A percentile compares a stretch with the other conserved stretches of the same genome.
Evolutionary conservation across 495 filamentous ascomycete species (phyloP).

Genomic region (Jackrogersella multiformis): DNA sequence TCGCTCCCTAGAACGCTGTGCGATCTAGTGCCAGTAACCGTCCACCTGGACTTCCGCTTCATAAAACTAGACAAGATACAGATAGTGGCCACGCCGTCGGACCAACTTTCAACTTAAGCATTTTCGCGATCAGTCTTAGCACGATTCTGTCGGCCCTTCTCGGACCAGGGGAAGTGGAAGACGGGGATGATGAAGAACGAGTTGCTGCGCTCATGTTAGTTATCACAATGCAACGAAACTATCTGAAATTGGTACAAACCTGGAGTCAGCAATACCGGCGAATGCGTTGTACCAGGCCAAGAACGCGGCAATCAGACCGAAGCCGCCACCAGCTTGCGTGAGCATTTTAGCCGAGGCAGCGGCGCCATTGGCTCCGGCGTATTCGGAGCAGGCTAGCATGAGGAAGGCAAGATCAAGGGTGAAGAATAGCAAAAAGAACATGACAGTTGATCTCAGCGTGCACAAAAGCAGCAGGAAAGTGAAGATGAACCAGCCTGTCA

Average conservation of each 20-base stretch:
- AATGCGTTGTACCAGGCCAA: constrained; percentile 96
- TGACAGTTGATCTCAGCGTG: constrained; percentile 92
- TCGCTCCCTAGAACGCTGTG: constrained; percentile 4
- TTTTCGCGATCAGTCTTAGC: constrained; percentile 48
- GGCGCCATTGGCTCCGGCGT: constrained; percentile 54
- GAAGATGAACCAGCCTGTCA: constrained; percentile 99
- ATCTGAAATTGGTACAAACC: constrained; percentile 54
- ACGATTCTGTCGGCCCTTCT: constrained; percentile 75
- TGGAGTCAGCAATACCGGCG: constrained; percentile 93
- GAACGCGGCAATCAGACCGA: constrained; percentile 89
- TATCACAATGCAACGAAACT: constrained; percentile 1
- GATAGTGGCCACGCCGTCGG: not conserved
- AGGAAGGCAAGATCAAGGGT: constrained; percentile 92
- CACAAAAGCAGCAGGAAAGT: constrained; percentile 86
- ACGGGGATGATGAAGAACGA: constrained; percentile 98
- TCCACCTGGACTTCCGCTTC: not conserved
- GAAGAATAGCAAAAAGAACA: constrained; percentile 97
- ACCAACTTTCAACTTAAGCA: constrained; percentile 34
- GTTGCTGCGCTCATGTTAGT: constrained; percentile 57
- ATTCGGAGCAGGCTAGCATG: constrained; percentile 80
- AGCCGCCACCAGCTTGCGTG: constrained; percentile 84
- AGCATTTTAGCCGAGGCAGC: constrained; percentile 48
- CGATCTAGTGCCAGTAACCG: constrained; percentile 4
- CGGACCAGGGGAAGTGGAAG: constrained; percentile 96
- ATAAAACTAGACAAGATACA: constrained; percentile 6